These are phyloP conservation scores for Elasticomyces elasticus DNA, from an alignment of 495 filamentous ascomycete species.

Conservation along the genomic window DNA sequence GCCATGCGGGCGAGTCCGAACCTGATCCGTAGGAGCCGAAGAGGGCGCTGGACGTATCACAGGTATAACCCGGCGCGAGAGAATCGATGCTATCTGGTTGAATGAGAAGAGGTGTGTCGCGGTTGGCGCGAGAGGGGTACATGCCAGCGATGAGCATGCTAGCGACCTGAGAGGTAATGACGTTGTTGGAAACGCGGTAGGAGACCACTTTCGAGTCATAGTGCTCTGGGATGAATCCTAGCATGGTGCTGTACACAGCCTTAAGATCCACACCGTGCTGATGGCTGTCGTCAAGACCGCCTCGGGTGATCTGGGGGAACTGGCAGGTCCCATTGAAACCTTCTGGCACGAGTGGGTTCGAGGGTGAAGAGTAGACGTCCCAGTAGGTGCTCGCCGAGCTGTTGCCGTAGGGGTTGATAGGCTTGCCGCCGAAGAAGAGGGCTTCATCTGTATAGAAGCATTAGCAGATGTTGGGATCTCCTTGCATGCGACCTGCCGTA, in stretches of 20 bases:
- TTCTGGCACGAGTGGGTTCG: slow-evolving; percentile 48
- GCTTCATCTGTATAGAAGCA: slow-evolving; percentile 46
- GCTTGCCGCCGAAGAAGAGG: slow-evolving; percentile 52
- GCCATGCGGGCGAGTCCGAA: slow-evolving; percentile 41
- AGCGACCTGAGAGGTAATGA: slow-evolving; percentile 62
- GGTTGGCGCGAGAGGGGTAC: slow-evolving; percentile 32
- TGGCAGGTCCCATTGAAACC: slow-evolving; percentile 57
- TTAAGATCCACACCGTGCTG: slow-evolving; percentile 57
- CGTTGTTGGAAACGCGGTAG: slow-evolving; percentile 59
- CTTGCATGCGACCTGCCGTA: background rate
- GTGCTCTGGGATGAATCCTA: slow-evolving; percentile 46
- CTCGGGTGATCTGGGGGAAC: slow-evolving; percentile 60
- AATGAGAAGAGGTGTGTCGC: slow-evolving; percentile 38
- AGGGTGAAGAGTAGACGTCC: slow-evolving; percentile 42
- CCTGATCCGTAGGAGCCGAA: slow-evolving; percentile 40
- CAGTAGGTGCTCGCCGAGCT: slow-evolving; percentile 43
- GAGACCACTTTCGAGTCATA: slow-evolving; percentile 33
- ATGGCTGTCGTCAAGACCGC: slow-evolving; percentile 54
- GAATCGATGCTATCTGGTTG: slow-evolving; percentile 47
- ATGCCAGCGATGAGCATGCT: slow-evolving; percentile 54
- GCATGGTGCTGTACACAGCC: slow-evolving; percentile 50
- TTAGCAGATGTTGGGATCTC: too few species aligned
- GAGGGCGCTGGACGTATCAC: slow-evolving; percentile 37
- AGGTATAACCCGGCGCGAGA: slow-evolving; percentile 54
- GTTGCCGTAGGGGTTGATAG: slow-evolving; percentile 32